Evolutionary conservation across 441 rosid species (phyloP), one percentile per base, ranked within the genome.

Genomic region (Geranium incanum): DNA sequence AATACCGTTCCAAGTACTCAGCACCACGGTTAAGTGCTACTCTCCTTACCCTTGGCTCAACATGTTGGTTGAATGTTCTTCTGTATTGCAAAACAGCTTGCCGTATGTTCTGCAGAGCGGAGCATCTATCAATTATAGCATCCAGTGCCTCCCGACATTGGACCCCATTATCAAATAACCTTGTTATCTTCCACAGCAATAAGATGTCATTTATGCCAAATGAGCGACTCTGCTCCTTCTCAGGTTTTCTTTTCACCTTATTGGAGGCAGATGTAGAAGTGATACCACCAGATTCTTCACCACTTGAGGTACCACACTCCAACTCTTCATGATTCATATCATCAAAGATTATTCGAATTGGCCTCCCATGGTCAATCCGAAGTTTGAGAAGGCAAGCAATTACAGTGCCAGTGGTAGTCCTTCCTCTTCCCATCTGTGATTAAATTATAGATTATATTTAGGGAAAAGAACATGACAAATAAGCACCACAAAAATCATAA

Each of bases 331-430:
- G 89, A 70, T 69, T 78, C 80, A 72, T 66, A 72, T 87, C 86
- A 68, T 85, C 93, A 75, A 69, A 69, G 64, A 89, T 81, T 79
- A 91, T 81, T 84, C 80, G 86, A 71, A 95, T 81, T 68, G 98
- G 99, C 79, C 94, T 87, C 69, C 98, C 99, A 79, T 82, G 75
- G 79, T 88, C 92, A 19, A 95, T 87, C 67, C 98, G 87, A 74
- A 89, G 95, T 83, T 93, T 89, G 74, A 95, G 84, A 81, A 95
- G 98, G 83, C 99, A 95, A 60, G 98, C 98, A 80, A 95, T 93
- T 65, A 95, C 99, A 68, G 99, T 93, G 71, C 98, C 99, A 62
- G 98, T 89, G 39, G 99, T 95, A 18, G 99, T 95, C 85, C 99
- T 93, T 81, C 99, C 99, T 84, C 90, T 93, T 75, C 99, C 99